Conservation (phyloP, 2,329 filamentous ascomycete species). For the Aureobasidium melanogenum region DNA sequence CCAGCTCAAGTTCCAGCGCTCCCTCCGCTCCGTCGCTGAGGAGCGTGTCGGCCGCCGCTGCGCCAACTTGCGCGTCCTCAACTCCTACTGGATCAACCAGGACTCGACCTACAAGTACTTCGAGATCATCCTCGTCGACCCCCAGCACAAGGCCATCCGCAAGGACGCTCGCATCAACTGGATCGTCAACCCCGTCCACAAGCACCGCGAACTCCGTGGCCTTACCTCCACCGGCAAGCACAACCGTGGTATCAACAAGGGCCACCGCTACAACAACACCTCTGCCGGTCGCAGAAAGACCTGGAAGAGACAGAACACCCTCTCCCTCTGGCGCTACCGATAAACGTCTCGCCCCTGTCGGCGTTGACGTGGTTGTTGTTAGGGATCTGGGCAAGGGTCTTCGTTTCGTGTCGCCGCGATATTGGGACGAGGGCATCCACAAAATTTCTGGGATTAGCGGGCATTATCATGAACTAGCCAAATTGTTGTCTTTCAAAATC, state of each 20-base stretch:
- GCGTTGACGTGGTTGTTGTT: slow-evolving; percentile 3
- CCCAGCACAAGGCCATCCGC: slow-evolving; percentile 99
- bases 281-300: slow-evolving; percentile 96
- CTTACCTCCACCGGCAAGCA: slow-evolving; percentile 99
- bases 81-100: slow-evolving; percentile 99
- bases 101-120: slow-evolving; percentile 99
- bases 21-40: slow-evolving; percentile 93
- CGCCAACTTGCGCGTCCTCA: slow-evolving; percentile 97
- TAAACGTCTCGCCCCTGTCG: slow-evolving; percentile 39
- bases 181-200: slow-evolving; percentile 99
- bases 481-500: slow-evolving; percentile 11
- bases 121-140: slow-evolving; percentile 99
- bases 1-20: slow-evolving; percentile 99
- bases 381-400: slow-evolving; percentile 1
- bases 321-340: slow-evolving; percentile 97
- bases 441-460: slow-evolving; percentile 13
- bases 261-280: slow-evolving; percentile 99
- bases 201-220: slow-evolving; percentile 97
- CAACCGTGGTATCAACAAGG: slow-evolving; percentile 98
- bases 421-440: slow-evolving; percentile 9
- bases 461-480: slow-evolving; percentile 12
- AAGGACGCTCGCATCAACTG: slow-evolving; percentile 99
- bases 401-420: not conserved
- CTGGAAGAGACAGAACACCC: slow-evolving; percentile 99
- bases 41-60: slow-evolving; percentile 99